Base-by-base conservation (phyloP, 2,329 filamentous ascomycete species). In the Gnomoniopsis sp. region DNA sequence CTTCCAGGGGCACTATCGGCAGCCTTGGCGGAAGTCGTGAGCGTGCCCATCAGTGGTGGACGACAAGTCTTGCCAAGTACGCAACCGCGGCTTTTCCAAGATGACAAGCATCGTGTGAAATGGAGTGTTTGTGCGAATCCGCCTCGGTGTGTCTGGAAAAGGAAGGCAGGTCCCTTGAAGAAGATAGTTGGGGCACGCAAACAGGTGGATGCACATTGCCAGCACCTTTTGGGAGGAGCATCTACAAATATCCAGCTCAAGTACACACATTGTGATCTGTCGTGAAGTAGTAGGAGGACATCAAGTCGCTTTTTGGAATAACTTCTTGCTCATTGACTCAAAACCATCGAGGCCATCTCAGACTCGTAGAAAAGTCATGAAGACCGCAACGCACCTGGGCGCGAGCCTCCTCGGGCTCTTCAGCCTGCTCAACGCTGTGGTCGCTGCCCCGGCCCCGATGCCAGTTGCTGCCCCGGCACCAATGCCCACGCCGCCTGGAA, bases 401-500 rank as follows among this genome's bases (percentile, higher is more conserved):
- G 59, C 62, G 53, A 65, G 63, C 19, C 59, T 65, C 41, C 56
- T 57, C 34, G 62, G 62, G 49, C 46, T 48, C 46, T 30, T 48
- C 43, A 46, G 43, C 19, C 51, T 66, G 1, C 64, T 46, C 33
- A 44, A 47, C 48, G 55, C 59, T 47, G 44, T 57, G 22, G 64
- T 63, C 55, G 54, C 62, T 19, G 66, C 66, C 23, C 65, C 70
- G 22, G 63, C 60, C 14, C 67, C 67, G 7, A 65, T 66, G 51
- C 69, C 69, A 26, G 58, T 65, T 53, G 68, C 69, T 53, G 50
- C n/a, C n/a, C n/a, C n/a, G n/a, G n/a, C n/a, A n/a, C n/a, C n/a
- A n/a, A n/a, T n/a, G n/a, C n/a, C n/a, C n/a, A 15, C 14, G 1
- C n/a, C 17, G 70, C 84, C 88, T 8, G 84, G 84, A 44, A 84